phyloP scores from a whole-genome alignment of 352 stramenopile genomes.

The Phytophthora sp. region DNA sequence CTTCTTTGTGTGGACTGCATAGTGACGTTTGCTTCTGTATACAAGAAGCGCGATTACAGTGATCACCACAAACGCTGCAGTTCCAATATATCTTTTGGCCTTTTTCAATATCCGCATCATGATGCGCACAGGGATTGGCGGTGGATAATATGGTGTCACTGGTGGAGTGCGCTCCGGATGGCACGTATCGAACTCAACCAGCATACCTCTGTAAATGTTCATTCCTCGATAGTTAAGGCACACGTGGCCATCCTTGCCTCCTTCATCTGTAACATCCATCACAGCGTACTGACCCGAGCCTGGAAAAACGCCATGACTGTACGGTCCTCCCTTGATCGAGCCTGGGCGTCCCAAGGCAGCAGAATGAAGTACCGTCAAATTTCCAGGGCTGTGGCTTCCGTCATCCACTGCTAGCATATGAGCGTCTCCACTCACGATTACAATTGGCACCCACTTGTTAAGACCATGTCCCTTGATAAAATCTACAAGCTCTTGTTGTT shows the following conservation, averaged over 20 bases:
- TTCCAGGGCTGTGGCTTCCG: slow-evolving; percentile 70
- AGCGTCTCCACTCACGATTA: slow-evolving; percentile 88
- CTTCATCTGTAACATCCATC: slow-evolving; percentile 84
- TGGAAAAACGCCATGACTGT: slow-evolving; percentile 84
- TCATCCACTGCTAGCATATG: slow-evolving; percentile 92
- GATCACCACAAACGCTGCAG: slow-evolving; percentile 21
- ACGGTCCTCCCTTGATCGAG: slow-evolving; percentile 87
- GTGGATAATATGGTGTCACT: slow-evolving; percentile 63
- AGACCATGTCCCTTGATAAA: slow-evolving; percentile 72
- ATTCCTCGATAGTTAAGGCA: slow-evolving; percentile 79
- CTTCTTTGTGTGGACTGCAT: slow-evolving; percentile 34
- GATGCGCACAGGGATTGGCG: slow-evolving; percentile 60
- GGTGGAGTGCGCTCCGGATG: slow-evolving; percentile 68
- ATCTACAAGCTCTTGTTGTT: slow-evolving; percentile 80
- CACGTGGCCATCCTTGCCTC: slow-evolving; percentile 55
- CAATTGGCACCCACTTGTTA: slow-evolving; percentile 73
- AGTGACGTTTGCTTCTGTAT: slow-evolving; percentile 26
- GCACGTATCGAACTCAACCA: slow-evolving; percentile 84
- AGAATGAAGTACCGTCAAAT: slow-evolving; percentile 81
- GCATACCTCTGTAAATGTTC: slow-evolving; percentile 54
- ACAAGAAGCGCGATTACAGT: slow-evolving; percentile 27
- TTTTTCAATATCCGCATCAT: slow-evolving; percentile 72
- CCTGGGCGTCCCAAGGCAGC: slow-evolving; percentile 80
- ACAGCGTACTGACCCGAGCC: slow-evolving; percentile 82
- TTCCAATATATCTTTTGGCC: slow-evolving; percentile 33